phyloP scores from a whole-genome alignment of 352 stramenopile genomes.

The Globisporangium megalacanthum region DNA sequence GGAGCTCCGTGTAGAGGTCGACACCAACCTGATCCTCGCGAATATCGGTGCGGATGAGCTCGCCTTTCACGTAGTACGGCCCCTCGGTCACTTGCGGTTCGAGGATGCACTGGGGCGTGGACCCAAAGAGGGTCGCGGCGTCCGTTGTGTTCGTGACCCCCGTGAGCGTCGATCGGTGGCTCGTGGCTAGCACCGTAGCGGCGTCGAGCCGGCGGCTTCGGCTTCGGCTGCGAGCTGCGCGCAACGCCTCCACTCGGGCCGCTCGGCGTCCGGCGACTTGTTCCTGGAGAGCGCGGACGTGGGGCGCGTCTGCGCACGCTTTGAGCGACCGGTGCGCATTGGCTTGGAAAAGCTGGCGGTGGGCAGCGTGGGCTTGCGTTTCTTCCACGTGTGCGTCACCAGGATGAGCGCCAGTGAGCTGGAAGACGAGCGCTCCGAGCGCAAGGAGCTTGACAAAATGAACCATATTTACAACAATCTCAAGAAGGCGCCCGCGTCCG shows the following conservation, averaged over 20 bases:
- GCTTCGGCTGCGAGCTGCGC: background rate
- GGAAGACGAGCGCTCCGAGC: slow-evolving; percentile 1
- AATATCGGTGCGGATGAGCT: slow-evolving; percentile 10
- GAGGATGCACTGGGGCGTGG: slow-evolving; percentile 7
- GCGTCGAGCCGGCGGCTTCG: slow-evolving; percentile 5
- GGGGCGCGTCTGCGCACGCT: slow-evolving; percentile 1
- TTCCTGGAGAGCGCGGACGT: slow-evolving; percentile 7
- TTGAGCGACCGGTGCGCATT: slow-evolving; percentile 6
- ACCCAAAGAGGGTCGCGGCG: slow-evolving; percentile 6
- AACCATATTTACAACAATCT: background rate
- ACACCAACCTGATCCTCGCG: slow-evolving; percentile 6
- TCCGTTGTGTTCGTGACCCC: slow-evolving; percentile 4
- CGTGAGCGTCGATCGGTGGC: slow-evolving; percentile 7
- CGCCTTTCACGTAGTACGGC: slow-evolving; percentile 13
- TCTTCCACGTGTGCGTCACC: background rate
- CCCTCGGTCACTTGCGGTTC: slow-evolving; percentile 10
- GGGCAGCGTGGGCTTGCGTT: background rate
- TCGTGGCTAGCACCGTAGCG: slow-evolving; percentile 3
- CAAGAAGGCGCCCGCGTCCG: no score
- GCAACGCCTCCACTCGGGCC: slow-evolving; percentile 1
- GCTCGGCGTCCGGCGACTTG: background rate
- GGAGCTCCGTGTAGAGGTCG: slow-evolving; percentile 9
- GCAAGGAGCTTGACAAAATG: background rate
- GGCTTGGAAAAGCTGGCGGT: slow-evolving; percentile 5
- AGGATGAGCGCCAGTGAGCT: slow-evolving; percentile 2